phyloP scores from a whole-genome alignment of 805 yeast species.

The Yarrowia sp. region DNA sequence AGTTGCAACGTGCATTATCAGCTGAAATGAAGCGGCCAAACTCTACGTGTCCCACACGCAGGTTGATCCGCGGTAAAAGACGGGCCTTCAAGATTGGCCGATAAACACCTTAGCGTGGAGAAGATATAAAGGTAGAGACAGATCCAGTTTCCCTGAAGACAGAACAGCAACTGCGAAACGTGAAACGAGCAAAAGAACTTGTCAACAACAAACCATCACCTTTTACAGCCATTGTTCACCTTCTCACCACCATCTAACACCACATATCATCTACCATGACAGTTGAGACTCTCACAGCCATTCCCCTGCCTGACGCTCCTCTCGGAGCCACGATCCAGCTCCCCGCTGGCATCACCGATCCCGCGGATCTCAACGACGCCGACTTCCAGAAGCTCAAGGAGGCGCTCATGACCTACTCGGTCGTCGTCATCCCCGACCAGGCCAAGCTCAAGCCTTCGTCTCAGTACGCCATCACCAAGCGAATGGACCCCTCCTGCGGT shows the following conservation, averaged over 20 bases:
- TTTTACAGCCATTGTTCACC: too few species aligned
- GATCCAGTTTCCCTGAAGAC: too few species aligned
- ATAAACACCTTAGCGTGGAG: slow-evolving; percentile 10
- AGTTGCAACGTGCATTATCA: slow-evolving; percentile 17
- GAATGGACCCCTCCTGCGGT: slow-evolving; percentile 76
- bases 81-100: slow-evolving; percentile 6
- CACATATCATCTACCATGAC: slow-evolving; percentile 8
- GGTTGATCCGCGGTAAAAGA: slow-evolving; percentile 20
- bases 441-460: slow-evolving; percentile 72
- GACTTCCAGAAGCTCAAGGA: slow-evolving; percentile 68
- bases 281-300: slow-evolving; percentile 46
- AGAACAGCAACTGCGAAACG: too few species aligned
- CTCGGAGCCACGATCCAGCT: slow-evolving; percentile 73
- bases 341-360: slow-evolving; percentile 77
- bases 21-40: slow-evolving; percentile 33
- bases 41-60: neutral
- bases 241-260: neutral
- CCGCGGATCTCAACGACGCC: slow-evolving; percentile 66
- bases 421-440: slow-evolving; percentile 76
- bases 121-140: neutral
- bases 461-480: slow-evolving; percentile 75
- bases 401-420: slow-evolving; percentile 73
- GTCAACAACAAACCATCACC: too few species aligned
- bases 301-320: slow-evolving; percentile 59
- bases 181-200: too few species aligned